Conservation (phyloP, 208 protist genomes). For the Porcisia deanei region DNA sequence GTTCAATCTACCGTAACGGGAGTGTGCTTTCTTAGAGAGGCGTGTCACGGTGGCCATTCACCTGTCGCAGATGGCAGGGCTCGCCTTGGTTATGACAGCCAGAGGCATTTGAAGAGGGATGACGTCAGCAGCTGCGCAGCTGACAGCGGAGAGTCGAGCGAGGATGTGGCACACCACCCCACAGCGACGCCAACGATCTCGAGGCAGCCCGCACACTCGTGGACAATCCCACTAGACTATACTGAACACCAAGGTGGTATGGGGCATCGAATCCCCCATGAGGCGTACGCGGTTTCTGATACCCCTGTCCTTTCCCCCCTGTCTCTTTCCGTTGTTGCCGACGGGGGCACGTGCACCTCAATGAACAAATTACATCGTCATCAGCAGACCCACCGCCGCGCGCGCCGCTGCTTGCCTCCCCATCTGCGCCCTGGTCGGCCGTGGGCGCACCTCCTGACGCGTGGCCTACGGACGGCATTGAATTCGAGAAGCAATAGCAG, state of each 20-base stretch:
- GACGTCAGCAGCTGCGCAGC: not conserved
- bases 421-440: constrained; percentile 22
- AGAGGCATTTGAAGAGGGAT: not conserved
- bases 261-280: not conserved
- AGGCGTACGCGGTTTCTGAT: not conserved
- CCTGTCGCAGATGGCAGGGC: not conserved
- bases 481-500: constrained; percentile 13
- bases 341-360: not conserved
- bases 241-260: not conserved
- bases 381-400: not conserved
- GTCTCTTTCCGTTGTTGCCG: not conserved
- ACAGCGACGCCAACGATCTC: not conserved
- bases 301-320: not conserved
- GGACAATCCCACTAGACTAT: constrained; percentile 21
- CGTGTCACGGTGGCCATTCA: not conserved
- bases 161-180: not conserved
- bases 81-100: not conserved
- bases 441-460: constrained; percentile 24
- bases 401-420: constrained; percentile 10
- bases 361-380: not conserved
- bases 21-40: not conserved
- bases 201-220: constrained; percentile 14
- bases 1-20: not conserved
- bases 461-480: constrained; percentile 18
- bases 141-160: not conserved